Evolutionary conservation across 2,329 filamentous ascomycete species (phyloP), one percentile per base, ranked within the genome.

Genomic region (Neofusicoccum kwambonambiense): DNA sequence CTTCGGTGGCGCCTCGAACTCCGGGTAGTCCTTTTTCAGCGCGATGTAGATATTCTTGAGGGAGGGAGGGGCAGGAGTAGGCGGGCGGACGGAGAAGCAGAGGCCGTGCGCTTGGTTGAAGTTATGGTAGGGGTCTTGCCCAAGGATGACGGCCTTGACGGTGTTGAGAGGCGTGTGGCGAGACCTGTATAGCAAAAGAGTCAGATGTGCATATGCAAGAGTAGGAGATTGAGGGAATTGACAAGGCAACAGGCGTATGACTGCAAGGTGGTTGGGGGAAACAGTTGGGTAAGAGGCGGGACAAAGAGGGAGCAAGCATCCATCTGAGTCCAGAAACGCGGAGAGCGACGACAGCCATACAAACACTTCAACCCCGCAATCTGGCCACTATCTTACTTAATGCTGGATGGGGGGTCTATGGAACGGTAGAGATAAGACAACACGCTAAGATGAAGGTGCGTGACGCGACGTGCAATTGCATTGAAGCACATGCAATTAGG

Each of bases 101-200:
- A 99, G 88, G 49, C 95, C 95, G 77, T 98, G 95, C 58, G 95
- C 95, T 83, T 99, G 95, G 78, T 96, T 96, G 76, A 87, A 78
- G 76, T 96, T 96, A 82, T 99, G 95, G 78, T 99, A 99, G 2
- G 95, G 95, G 76, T 99, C 95, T 81, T 99, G 95, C 69, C 95
- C 95, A 63, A 98, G 79, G 73, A 99, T 93, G 67, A 99, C 93
- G 65, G 91, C 90, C 78, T 96, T 97, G 76, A 98, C 93, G 13
- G 84, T 89, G 80, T 89, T 82, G 71, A 99, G 89, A 7, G 95
- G 93, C 0, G 94, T 97, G 77, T 96, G 90, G 31, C 93, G 90
- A 67, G 94, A 97, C 94, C 94, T 97, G 66, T 35, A 12, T 12
- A 13, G 7, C 1, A 11, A 6, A 41, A 9, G 47, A 62, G 65